These are phyloP conservation scores for Eucalyptus curtisii DNA, from an alignment of 345 rosid genomes.

Conservation along the genomic window DNA sequence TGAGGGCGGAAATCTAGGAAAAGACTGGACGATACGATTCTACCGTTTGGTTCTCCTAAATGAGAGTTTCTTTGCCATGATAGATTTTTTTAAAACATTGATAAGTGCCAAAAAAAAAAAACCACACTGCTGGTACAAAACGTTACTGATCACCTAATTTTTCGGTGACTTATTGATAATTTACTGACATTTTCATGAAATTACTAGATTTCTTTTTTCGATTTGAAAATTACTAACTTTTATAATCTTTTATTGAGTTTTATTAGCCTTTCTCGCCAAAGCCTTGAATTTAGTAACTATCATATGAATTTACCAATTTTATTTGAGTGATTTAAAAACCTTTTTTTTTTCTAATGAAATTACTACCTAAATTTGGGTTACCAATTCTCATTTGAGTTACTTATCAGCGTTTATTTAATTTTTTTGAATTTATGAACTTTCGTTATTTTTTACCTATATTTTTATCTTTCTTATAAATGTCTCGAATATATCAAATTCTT, in stretches of 20 bases:
- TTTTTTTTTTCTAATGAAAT: not conserved
- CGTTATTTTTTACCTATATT: rapidly evolving
- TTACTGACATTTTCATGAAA: not conserved
- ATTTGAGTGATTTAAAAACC: not conserved
- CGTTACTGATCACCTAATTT: not conserved
- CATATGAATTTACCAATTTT: not conserved
- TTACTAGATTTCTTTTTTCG: not conserved
- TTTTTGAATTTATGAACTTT: not conserved
- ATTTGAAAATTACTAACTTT: not conserved
- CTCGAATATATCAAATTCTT: not conserved
- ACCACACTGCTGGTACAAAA: not conserved
- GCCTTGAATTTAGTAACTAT: not conserved
- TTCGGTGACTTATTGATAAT: not conserved
- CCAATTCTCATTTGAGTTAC: not conserved
- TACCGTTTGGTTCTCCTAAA: not conserved
- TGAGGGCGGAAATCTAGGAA: not conserved
- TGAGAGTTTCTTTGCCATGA: not conserved
- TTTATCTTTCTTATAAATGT: not conserved
- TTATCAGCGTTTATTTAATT: not conserved
- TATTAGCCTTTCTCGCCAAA: not conserved
- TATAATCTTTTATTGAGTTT: not conserved
- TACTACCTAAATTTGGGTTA: not conserved
- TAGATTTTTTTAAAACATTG: not conserved
- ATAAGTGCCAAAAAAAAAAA: not conserved
- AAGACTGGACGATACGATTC: not conserved